Percentiles rank a stretch among this genome's conserved stretches.
Evolutionary conservation across 1,284 basidiomycete species (phyloP).

Genomic region (Papiliotrema fonsecae): DNA sequence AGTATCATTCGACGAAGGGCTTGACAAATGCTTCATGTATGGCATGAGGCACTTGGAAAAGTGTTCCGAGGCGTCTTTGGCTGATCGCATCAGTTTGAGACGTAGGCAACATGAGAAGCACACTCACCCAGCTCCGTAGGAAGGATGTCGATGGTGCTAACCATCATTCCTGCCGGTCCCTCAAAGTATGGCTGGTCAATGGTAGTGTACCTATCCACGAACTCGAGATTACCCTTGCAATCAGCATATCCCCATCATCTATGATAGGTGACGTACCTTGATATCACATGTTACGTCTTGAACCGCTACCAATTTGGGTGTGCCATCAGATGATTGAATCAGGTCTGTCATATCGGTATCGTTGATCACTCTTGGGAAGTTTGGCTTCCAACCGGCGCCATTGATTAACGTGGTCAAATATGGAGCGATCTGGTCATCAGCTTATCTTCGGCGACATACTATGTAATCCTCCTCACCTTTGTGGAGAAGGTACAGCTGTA

Average conservation of each 20-base stretch:
- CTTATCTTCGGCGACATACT: neutral
- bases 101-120: neutral
- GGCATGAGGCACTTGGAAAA: constrained; percentile 66
- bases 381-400: constrained; percentile 73
- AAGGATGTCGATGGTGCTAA: constrained; percentile 84
- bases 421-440: constrained; percentile 61
- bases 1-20: constrained; percentile 43
- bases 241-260: neutral
- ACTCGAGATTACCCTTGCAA: constrained; percentile 72
- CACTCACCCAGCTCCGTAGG: constrained; percentile 67
- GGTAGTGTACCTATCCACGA: constrained; percentile 68
- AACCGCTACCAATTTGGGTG: constrained; percentile 56
- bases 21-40: constrained; percentile 53
- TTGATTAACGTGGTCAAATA: constrained; percentile 79
- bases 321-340: constrained; percentile 51
- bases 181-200: constrained; percentile 67
- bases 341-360: constrained; percentile 58
- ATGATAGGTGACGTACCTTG: constrained; percentile 50
- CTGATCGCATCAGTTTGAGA: constrained; percentile 4
- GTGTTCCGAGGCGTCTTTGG: constrained; percentile 64
- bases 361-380: constrained; percentile 72
- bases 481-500: constrained; percentile 66
- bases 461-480: constrained; percentile 52
- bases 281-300: constrained; percentile 85
- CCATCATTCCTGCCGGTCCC: constrained; percentile 55